Evolutionary conservation across 2,329 filamentous ascomycete genomes (phyloP).

Genomic region (Arthrobotrys pseudoclavata): DNA sequence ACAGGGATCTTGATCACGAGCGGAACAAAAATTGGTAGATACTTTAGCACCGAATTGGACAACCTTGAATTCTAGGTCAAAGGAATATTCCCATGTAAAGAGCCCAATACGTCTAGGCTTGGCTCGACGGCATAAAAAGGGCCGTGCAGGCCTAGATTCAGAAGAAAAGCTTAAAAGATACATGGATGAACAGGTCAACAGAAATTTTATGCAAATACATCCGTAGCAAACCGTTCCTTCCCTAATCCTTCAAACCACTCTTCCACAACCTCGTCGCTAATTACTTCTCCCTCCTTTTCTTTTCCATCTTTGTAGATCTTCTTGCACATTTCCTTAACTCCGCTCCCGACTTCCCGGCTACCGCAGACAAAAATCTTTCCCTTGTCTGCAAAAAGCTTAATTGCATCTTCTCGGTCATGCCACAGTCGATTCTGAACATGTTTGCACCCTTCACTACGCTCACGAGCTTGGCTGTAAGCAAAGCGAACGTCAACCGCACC

Average conservation of each 20-base stretch:
- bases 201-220: slow-evolving; percentile 66
- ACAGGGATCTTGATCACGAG: neutral
- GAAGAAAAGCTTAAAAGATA: neutral
- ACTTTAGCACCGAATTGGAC: neutral
- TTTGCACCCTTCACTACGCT: slow-evolving; percentile 69
- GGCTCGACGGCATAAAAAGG: neutral
- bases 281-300: slow-evolving; percentile 64
- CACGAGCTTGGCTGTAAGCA: slow-evolving; percentile 71
- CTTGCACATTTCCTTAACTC: slow-evolving; percentile 67
- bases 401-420: slow-evolving; percentile 68
- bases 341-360: slow-evolving; percentile 69
- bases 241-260: slow-evolving; percentile 68
- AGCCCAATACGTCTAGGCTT: neutral
- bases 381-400: slow-evolving; percentile 68
- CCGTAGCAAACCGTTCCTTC: slow-evolving; percentile 68
- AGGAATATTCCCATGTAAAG: slow-evolving; percentile 1
- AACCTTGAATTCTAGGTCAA: neutral
- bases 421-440: slow-evolving; percentile 72
- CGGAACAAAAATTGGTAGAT: neutral
- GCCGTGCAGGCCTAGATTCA: neutral
- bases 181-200: neutral
- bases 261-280: slow-evolving; percentile 67
- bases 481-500: slow-evolving; percentile 75
- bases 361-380: slow-evolving; percentile 77
- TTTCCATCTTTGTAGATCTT: slow-evolving; percentile 67